Percentiles rank a stretch among this genome's conserved stretches.
Evolutionary conservation across 1,284 basidiomycete species (phyloP).

Genomic region (Anthracocystis setariae): DNA sequence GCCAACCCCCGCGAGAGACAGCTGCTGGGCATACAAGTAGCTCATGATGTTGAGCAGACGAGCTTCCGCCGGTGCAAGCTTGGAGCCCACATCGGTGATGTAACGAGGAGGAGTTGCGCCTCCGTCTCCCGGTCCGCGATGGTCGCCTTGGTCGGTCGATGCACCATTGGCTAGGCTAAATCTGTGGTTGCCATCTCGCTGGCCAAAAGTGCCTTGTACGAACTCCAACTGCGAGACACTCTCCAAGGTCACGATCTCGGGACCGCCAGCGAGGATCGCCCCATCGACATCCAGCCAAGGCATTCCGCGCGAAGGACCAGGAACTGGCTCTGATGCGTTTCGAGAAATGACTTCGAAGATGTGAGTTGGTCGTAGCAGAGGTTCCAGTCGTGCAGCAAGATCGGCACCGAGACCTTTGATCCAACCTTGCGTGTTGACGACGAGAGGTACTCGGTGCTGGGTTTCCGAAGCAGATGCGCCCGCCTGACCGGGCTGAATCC

Average conservation of each 20-base stretch:
- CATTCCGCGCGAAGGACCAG: constrained; percentile 18
- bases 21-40: constrained; percentile 55
- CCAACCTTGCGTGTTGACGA: constrained; percentile 98
- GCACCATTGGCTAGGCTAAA: not conserved
- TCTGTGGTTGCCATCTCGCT: constrained; percentile 3
- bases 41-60: constrained; percentile 46
- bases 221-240: constrained; percentile 37
- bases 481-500: constrained; percentile 21
- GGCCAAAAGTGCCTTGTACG: constrained; percentile 21
- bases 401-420: constrained; percentile 91
- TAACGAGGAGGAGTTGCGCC: constrained; percentile 31
- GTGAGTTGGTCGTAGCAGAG: constrained; percentile 75
- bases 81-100: constrained; percentile 26
- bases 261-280: constrained; percentile 23
- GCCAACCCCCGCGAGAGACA: constrained; percentile 4
- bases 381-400: constrained; percentile 77
- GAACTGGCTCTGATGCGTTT: constrained; percentile 11
- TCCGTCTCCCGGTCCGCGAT: constrained; percentile 20
- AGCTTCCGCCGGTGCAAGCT: constrained; percentile 50
- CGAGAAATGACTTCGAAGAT: constrained; percentile 72
- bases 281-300: constrained; percentile 41
- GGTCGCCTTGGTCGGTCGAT: constrained; percentile 5
- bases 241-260: constrained; percentile 31
- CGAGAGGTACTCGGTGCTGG: constrained; percentile 73
- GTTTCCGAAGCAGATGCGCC: not conserved